Evolutionary conservation across 192 early-diverging fungal genomes (phyloP), one percentile per base, ranked within the genome.

Genomic region (Mortierella hygrophila): DNA sequence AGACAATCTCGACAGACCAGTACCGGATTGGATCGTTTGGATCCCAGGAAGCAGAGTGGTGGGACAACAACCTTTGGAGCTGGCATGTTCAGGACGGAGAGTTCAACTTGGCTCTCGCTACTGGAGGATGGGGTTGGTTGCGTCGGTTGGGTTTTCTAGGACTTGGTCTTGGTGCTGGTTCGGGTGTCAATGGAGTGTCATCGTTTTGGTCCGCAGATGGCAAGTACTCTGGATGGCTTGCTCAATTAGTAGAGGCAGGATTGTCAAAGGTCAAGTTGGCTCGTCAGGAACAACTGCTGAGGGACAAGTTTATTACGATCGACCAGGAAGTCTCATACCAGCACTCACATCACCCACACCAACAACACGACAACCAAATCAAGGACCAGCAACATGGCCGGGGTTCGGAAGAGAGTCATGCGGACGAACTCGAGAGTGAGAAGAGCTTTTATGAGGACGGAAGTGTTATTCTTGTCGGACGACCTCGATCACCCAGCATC

Each of bases 21-120:
- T 94, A 94, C 79, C 89, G 95, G 18, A 90, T 92, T 71, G 86
- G 91, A 16, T 93, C 92, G 0, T 44, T 95, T 16, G 95, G 95
- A 3, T 83, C 76, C 73, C 89, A 92, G 15, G 95, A 96, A 75
- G 84, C 94, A 52, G 91, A 93, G 74, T 95, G 94, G 95, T 95
- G 93, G 93, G 80, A 93, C 55, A 82, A 88, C 23, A 90, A 94
- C 78, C 85, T 96, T 11, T 89, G 94, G 80, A 82, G 77, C 57
- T 91, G 85, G 88, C 89, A 89, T 78, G 78, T 82, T 9, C 65
- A 72, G 9, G 86, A 90, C 38, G 91, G 91, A 6, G 80, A 83
- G 26, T 80, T 88, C 23, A 92, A 92, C 47, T 20, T 89, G 38
- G 54, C 80, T 0, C 74, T 92, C 26, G 77, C 82, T 42, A 88